phyloP scores from a whole-genome alignment of 2,329 filamentous ascomycete species.

The Talaromyces pinophilus region DNA sequence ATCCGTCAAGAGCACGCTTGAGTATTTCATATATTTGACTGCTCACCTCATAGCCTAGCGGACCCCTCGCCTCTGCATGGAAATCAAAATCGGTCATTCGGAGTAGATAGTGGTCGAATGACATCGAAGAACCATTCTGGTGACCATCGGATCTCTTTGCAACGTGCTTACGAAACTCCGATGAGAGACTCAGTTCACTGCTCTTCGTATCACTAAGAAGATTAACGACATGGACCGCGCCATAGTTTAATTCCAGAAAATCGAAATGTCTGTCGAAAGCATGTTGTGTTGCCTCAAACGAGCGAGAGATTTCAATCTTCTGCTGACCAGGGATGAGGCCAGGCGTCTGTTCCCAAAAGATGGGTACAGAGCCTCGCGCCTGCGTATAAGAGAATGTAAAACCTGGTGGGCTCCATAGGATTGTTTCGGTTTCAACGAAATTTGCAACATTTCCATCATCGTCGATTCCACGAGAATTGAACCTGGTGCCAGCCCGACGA shows the following conservation, averaged over 20 bases:
- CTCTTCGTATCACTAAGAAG: conserved; percentile 87
- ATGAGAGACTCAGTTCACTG: conserved; percentile 80
- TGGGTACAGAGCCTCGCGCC: conserved; percentile 85
- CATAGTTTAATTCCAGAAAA: conserved; percentile 80
- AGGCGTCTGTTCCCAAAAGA: conserved; percentile 95
- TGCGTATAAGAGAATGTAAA: conserved; percentile 93
- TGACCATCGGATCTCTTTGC: conserved; percentile 70
- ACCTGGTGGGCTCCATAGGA: conserved; percentile 77
- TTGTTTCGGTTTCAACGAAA: conserved; percentile 96
- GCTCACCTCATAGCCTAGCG: conserved; percentile 87
- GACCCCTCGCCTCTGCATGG: conserved; percentile 86
- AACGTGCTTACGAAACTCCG: conserved; percentile 77
- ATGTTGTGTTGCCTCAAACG: conserved; percentile 84
- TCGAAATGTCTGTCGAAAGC: conserved; percentile 96
- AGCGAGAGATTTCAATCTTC: conserved; percentile 88
- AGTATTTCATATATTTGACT: conserved; percentile 78
- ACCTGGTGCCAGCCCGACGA: conserved; percentile 85
- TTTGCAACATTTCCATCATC: conserved; percentile 97
- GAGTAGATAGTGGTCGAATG: conserved; percentile 71
- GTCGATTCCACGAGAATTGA: conserved; percentile 96
- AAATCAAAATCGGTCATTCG: conserved; percentile 91
- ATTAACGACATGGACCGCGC: conserved; percentile 89
- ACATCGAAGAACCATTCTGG: conserved; percentile 51
- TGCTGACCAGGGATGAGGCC: conserved; percentile 89
- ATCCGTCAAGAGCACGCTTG: conserved; percentile 75